phyloP scores from a whole-genome alignment of 306 rosid genomes.

The Dalbergia cochinchinensis region DNA sequence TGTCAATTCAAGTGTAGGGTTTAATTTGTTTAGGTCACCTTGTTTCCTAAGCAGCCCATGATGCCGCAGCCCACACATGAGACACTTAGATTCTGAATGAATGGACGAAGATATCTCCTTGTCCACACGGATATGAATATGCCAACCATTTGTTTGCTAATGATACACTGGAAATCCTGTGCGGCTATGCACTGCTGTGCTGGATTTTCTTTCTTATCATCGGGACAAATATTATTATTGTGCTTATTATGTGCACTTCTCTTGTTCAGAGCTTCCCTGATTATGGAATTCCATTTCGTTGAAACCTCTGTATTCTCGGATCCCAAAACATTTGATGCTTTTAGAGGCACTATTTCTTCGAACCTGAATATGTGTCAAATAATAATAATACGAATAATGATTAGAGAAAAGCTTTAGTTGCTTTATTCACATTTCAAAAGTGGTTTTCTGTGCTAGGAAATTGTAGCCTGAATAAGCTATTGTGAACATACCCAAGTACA shows the following conservation, averaged over 20 bases:
- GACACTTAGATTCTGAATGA: constrained; percentile 73
- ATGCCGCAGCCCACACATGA: constrained; percentile 90
- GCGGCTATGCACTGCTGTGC: constrained; percentile 23
- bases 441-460: not conserved
- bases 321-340: constrained; percentile 84
- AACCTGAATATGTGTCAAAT: constrained; percentile 59
- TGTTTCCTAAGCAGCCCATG: constrained; percentile 89
- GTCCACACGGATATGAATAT: constrained; percentile 85
- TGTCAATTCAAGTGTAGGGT: constrained; percentile 35
- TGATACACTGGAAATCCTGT: constrained; percentile 67
- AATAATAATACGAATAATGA: not conserved
- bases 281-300: constrained; percentile 72
- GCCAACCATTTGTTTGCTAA: constrained; percentile 97
- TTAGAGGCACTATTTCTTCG: constrained; percentile 91
- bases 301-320: constrained; percentile 65
- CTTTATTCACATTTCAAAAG: not conserved
- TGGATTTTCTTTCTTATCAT: constrained; percentile 14
- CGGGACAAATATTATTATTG: not conserved
- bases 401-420: not conserved
- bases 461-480: not conserved
- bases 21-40: constrained; percentile 59
- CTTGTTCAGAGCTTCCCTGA: constrained; percentile 74
- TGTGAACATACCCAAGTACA: constrained; percentile 73
- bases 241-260: not conserved
- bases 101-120: constrained; percentile 66